These are phyloP conservation scores for Flagelloscypha sp. DNA, from an alignment of 768 basidiomycete genomes.

Conservation along the genomic window DNA sequence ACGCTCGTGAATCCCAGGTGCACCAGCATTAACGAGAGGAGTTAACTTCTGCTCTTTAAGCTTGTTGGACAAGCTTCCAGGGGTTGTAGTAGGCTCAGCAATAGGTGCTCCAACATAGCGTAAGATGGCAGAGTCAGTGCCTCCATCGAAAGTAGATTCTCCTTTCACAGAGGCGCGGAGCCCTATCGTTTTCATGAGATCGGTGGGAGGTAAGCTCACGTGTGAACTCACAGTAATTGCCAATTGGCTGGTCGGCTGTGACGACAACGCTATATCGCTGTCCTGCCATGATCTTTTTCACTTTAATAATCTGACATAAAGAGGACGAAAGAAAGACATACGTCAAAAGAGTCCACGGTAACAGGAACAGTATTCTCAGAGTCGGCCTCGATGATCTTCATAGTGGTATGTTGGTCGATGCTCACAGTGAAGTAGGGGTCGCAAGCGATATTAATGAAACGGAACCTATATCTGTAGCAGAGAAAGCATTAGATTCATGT, in stretches of 20 bases:
- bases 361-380: constrained; percentile 28
- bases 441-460: constrained; percentile 18
- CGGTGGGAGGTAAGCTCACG: too few species aligned
- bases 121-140: constrained; percentile 31
- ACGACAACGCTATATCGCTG: constrained; percentile 41
- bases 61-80: constrained; percentile 13
- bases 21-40: constrained; percentile 18
- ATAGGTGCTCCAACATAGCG: constrained; percentile 22
- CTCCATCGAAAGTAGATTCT: constrained; percentile 25
- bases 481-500: too few species aligned
- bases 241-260: constrained; percentile 24
- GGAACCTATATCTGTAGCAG: constrained; percentile 18
- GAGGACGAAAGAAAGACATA: constrained; percentile 23
- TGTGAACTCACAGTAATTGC: constrained; percentile 39
- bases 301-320: constrained; percentile 11
- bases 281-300: constrained; percentile 16
- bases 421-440: constrained; percentile 15
- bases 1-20: constrained; percentile 18
- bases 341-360: constrained; percentile 28
- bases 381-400: constrained; percentile 34
- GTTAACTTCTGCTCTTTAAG: constrained; percentile 30
- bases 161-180: constrained; percentile 28
- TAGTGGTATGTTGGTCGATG: constrained; percentile 13
- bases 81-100: constrained; percentile 13
- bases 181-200: too few species aligned